These are phyloP conservation scores for Xylaria flabelliformis DNA, from an alignment of 495 filamentous ascomycete genomes.

Conservation along the genomic window DNA sequence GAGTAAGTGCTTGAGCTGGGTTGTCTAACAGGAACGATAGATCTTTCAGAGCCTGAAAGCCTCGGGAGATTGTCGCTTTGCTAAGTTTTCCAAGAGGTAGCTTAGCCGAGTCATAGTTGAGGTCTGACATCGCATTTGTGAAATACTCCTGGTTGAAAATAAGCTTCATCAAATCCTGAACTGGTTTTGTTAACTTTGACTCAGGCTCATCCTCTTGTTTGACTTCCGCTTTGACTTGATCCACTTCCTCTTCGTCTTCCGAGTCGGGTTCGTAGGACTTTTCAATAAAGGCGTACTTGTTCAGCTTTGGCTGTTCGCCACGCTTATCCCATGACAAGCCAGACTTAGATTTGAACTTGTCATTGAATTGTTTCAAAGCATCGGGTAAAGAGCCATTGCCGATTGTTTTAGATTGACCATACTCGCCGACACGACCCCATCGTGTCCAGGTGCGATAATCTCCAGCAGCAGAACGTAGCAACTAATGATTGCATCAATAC, in stretches of 20 bases:
- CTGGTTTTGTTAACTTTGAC: conserved; percentile 61
- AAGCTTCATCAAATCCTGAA: conserved; percentile 73
- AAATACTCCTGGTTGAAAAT: conserved; percentile 83
- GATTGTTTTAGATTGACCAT: conserved; percentile 63
- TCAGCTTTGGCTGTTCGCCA: conserved; percentile 59
- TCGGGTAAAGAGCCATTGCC: conserved; percentile 45
- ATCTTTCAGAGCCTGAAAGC: conserved; percentile 76
- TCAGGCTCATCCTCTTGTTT: conserved; percentile 48
- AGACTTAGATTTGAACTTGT: conserved; percentile 81
- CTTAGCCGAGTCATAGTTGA: conserved; percentile 80
- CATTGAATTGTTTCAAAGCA: conserved; percentile 65
- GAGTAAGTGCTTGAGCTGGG: conserved; percentile 48
- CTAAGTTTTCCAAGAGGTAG: conserved; percentile 84
- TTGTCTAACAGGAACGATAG: conserved; percentile 68
- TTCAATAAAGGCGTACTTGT: conserved; percentile 82
- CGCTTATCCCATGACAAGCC: conserved; percentile 73
- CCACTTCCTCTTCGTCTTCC: conserved; percentile 66
- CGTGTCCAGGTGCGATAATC: conserved; percentile 67
- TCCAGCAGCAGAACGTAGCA: conserved; percentile 38
- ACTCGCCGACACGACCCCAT: conserved; percentile 82
- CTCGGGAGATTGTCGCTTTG: conserved; percentile 71
- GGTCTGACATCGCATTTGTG: conserved; percentile 64
- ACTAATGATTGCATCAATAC: conserved; percentile 37
- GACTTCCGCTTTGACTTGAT: conserved; percentile 28
- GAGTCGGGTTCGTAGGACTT: conserved; percentile 67